A percentile compares a stretch with the other conserved stretches of the same genome.
phyloP scores from a whole-genome alignment of 179 eudicot genomes.

The Sideroxylon spinosum region DNA sequence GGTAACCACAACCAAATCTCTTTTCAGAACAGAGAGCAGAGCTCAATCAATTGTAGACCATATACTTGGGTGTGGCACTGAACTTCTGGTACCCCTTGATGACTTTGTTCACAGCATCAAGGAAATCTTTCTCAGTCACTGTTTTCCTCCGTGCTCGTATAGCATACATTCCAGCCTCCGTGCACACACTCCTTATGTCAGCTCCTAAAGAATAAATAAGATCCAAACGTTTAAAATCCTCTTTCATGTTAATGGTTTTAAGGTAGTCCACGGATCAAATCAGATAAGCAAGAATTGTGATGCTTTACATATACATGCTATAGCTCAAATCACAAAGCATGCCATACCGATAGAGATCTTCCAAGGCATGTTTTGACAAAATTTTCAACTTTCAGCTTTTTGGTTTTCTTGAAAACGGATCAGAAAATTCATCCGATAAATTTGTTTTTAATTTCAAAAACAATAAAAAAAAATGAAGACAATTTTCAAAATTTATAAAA shows the following conservation, averaged over 20 bases:
- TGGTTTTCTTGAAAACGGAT: too few relatives aligned
- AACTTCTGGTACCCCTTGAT: constrained; percentile 95
- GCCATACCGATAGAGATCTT: too few relatives aligned
- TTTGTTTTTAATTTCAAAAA: too few relatives aligned
- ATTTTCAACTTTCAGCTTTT: too few relatives aligned
- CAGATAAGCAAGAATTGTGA: too few relatives aligned
- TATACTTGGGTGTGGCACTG: constrained; percentile 94
- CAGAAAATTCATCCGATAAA: too few relatives aligned
- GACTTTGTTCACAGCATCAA: constrained; percentile 94
- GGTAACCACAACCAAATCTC: background rate
- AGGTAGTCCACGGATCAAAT: background rate
- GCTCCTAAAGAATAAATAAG: constrained; percentile 47
- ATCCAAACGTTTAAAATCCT: background rate
- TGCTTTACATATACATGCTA: too few relatives aligned
- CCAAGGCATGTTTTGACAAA: too few relatives aligned
- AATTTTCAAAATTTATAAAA: too few relatives aligned
- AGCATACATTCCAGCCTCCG: constrained; percentile 96
- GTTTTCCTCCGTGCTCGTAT: constrained; percentile 90
- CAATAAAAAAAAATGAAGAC: too few relatives aligned
- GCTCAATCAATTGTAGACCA: constrained; percentile 75
- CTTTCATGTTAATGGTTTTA: too few relatives aligned
- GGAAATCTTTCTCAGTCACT: constrained; percentile 84
- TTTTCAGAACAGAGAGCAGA: constrained; percentile 1
- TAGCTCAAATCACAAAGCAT: too few relatives aligned
- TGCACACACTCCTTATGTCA: constrained; percentile 94